phyloP scores from a whole-genome alignment of 192 early-diverging fungal species.

The Coemansia sp. region DNA sequence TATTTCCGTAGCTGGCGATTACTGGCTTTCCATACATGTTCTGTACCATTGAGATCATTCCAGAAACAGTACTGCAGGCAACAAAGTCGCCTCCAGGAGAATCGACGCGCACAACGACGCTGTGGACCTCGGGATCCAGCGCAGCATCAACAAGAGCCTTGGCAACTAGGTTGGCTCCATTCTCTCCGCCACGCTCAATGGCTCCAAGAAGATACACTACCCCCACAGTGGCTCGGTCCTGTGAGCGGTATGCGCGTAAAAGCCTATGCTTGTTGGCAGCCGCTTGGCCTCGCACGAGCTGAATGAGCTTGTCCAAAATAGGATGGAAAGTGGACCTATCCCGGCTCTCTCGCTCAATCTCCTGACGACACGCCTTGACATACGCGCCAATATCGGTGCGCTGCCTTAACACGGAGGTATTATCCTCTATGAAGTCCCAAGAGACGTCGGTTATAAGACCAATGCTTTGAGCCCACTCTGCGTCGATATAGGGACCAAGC shows the following conservation, averaged over 20 bases:
- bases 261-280: neutral
- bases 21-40: constrained; percentile 61
- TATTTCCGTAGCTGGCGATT: constrained; percentile 64
- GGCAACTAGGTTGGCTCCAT: constrained; percentile 52
- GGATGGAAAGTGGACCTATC: neutral
- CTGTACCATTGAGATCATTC: constrained; percentile 58
- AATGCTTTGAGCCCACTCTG: neutral
- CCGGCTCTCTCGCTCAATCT: constrained; percentile 12
- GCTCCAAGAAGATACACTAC: constrained; percentile 61
- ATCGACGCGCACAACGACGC: constrained; percentile 69
- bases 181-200: constrained; percentile 52
- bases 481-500: neutral
- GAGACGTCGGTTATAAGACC: neutral
- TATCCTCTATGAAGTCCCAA: neutral
- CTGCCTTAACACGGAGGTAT: neutral
- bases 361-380: neutral
- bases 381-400: neutral
- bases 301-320: neutral
- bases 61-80: constrained; percentile 67
- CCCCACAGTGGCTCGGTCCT: constrained; percentile 52
- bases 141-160: constrained; percentile 58
- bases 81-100: constrained; percentile 68
- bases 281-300: neutral
- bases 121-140: constrained; percentile 54
- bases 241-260: neutral